phyloP scores from a whole-genome alignment of 2,329 filamentous ascomycete genomes.

The Trichoderma oligosporum region DNA sequence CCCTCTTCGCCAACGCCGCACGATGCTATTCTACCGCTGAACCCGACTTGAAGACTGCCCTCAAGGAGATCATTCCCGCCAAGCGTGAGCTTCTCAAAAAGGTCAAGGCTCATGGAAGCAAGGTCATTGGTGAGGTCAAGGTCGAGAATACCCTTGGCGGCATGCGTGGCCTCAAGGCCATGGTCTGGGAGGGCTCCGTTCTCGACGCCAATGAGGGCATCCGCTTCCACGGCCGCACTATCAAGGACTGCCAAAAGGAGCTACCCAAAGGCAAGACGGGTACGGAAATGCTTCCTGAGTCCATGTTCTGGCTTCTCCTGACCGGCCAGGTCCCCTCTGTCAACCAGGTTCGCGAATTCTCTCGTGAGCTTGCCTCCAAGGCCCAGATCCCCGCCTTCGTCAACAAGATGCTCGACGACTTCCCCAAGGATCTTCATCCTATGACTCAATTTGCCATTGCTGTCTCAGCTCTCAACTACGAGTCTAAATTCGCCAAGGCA shows the following conservation, averaged over 20 bases:
- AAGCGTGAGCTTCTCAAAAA: conserved; percentile 93
- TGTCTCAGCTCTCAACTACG: conserved; percentile 92
- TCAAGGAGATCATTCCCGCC: conserved; percentile 79
- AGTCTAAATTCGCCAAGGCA: conserved; percentile 86
- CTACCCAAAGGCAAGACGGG: conserved; percentile 89
- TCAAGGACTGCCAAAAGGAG: conserved; percentile 94
- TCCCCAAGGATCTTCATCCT: conserved; percentile 86
- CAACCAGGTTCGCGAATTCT: conserved; percentile 75
- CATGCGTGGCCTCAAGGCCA: conserved; percentile 95
- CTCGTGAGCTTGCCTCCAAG: conserved; percentile 82
- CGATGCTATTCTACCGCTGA: conserved; percentile 73
- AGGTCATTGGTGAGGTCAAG: conserved; percentile 87
- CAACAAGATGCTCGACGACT: conserved; percentile 80
- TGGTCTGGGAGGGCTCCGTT: conserved; percentile 98
- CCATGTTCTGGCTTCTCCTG: conserved; percentile 98
- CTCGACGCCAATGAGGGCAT: conserved; percentile 96
- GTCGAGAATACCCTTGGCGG: conserved; percentile 91
- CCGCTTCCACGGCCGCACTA: conserved; percentile 94
- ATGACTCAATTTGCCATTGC: conserved; percentile 98
- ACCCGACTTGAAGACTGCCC: conserved; percentile 82
- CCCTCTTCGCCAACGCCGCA: conserved; percentile 30
- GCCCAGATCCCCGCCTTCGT: conserved; percentile 79
- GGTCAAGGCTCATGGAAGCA: conserved; percentile 80
- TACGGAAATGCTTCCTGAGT: conserved; percentile 95
- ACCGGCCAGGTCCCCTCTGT: conserved; percentile 87